A percentile compares a stretch with the other conserved stretches of the same genome.
Evolutionary conservation across 768 basidiomycete genomes (phyloP).

Genomic region (Strobilomyces confusus): DNA sequence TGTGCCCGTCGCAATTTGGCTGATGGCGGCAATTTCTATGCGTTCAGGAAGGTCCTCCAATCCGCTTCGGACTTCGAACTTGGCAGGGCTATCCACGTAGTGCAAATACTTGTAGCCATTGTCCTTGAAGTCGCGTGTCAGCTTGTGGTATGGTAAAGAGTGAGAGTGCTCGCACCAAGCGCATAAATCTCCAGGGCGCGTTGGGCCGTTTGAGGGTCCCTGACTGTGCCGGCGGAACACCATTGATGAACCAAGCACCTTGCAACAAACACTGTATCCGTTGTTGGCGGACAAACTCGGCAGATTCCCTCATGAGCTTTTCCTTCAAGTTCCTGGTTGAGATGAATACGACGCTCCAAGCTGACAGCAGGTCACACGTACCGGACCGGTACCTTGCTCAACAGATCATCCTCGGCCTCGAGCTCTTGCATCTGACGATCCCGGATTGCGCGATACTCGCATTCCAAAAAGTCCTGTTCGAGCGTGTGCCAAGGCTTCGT

Average conservation of each 20-base stretch:
- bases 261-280: slow-evolving; percentile 83
- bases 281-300: slow-evolving; percentile 85
- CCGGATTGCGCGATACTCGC: slow-evolving; percentile 81
- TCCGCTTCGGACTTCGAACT: slow-evolving; percentile 75
- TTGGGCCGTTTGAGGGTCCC: slow-evolving; percentile 48
- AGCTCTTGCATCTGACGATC: slow-evolving; percentile 89
- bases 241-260: slow-evolving; percentile 92
- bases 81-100: slow-evolving; percentile 76
- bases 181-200: slow-evolving; percentile 82
- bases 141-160: background rate
- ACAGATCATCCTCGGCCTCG: slow-evolving; percentile 81
- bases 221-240: slow-evolving; percentile 48
- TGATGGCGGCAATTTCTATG: slow-evolving; percentile 76
- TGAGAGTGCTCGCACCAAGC: slow-evolving; percentile 52
- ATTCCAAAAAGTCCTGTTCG: slow-evolving; percentile 74
- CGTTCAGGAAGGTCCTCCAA: slow-evolving; percentile 85
- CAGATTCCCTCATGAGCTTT: slow-evolving; percentile 86
- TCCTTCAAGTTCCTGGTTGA: slow-evolving; percentile 70
- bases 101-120: slow-evolving; percentile 76
- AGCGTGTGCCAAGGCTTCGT: slow-evolving; percentile 79
- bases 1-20: slow-evolving; percentile 73
- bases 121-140: slow-evolving; percentile 47
- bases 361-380: slow-evolving; percentile 32
- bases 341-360: slow-evolving; percentile 4
- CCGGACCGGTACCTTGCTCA: slow-evolving; percentile 85